phyloP scores from a whole-genome alignment of 1,284 basidiomycete genomes.

The Rhodofomes roseus region DNA sequence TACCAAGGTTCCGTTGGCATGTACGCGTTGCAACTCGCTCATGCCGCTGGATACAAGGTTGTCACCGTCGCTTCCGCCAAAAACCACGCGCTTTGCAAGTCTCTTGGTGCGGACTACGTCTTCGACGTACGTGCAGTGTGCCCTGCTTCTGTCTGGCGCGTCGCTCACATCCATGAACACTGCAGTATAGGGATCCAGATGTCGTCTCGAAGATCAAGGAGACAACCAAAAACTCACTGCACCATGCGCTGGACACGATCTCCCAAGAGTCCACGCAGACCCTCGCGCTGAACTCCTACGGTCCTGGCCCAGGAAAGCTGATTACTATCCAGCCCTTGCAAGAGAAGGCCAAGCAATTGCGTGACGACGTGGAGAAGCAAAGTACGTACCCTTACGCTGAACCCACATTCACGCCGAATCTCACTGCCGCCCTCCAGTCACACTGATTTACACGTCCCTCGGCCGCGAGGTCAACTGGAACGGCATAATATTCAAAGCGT shows the following conservation, averaged over 20 bases:
- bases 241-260: constrained; percentile 21
- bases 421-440: neutral
- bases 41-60: constrained; percentile 36
- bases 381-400: constrained; percentile 2
- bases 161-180: neutral
- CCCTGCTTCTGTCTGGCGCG: neutral
- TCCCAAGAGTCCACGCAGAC: constrained; percentile 12
- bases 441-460: constrained; percentile 15
- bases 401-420: no score
- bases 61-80: constrained; percentile 37
- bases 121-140: constrained; percentile 26
- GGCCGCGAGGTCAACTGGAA: constrained; percentile 12
- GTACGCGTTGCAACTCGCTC: constrained; percentile 41
- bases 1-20: constrained; percentile 32
- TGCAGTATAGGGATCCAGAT: constrained; percentile 23
- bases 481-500: no score
- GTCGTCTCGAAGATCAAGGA: constrained; percentile 21
- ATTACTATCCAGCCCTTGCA: constrained; percentile 6
- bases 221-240: constrained; percentile 17
- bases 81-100: constrained; percentile 35
- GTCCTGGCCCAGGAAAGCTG: constrained; percentile 15
- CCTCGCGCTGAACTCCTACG: constrained; percentile 12
- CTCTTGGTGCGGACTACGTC: constrained; percentile 37
- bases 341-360: constrained; percentile 6
- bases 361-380: constrained; percentile 13